Evolutionary conservation across 306 rosid species (phyloP).

Genomic region (Hylodesmum podocarpum): DNA sequence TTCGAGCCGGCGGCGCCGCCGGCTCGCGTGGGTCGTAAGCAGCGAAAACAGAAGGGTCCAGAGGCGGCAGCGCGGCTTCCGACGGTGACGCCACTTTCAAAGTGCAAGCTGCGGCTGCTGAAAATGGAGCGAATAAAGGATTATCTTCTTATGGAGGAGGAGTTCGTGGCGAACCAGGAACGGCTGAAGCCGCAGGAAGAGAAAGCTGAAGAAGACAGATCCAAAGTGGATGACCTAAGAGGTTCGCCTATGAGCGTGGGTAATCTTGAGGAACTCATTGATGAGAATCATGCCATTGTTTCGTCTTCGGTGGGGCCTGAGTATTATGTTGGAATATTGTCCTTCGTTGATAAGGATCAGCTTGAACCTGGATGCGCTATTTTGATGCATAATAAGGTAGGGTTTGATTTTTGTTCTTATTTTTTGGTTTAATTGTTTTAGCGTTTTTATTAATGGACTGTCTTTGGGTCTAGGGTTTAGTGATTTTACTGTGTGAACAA

Average conservation of each 20-base stretch:
- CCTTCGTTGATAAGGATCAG: conserved; percentile 97
- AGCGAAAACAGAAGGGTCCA: conserved; percentile 94
- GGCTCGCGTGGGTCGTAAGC: conserved; percentile 91
- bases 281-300: conserved; percentile 95
- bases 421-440: background rate
- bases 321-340: conserved; percentile 87
- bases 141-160: conserved; percentile 92
- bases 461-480: conserved; percentile 22
- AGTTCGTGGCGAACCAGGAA: conserved; percentile 92
- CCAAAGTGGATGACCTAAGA: conserved; percentile 94
- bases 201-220: conserved; percentile 97
- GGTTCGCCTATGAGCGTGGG: conserved; percentile 99
- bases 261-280: conserved; percentile 86
- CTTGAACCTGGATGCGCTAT: conserved; percentile 97
- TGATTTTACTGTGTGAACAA: background rate
- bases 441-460: background rate
- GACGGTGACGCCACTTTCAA: conserved; percentile 84
- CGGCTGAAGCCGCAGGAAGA: conserved; percentile 95
- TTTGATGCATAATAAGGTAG: conserved; percentile 96
- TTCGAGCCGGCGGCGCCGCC: conserved; percentile 97
- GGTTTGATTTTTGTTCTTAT: conserved; percentile 11
- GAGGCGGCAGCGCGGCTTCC: conserved; percentile 95
- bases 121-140: conserved; percentile 95
- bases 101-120: conserved; percentile 84
- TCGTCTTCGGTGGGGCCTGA: conserved; percentile 98